Percentiles rank a stretch among this genome's conserved stretches.
These are phyloP conservation scores for Discostella pseudostelligera DNA, from an alignment of 108 stramenopile genomes.

Conservation along the genomic window DNA sequence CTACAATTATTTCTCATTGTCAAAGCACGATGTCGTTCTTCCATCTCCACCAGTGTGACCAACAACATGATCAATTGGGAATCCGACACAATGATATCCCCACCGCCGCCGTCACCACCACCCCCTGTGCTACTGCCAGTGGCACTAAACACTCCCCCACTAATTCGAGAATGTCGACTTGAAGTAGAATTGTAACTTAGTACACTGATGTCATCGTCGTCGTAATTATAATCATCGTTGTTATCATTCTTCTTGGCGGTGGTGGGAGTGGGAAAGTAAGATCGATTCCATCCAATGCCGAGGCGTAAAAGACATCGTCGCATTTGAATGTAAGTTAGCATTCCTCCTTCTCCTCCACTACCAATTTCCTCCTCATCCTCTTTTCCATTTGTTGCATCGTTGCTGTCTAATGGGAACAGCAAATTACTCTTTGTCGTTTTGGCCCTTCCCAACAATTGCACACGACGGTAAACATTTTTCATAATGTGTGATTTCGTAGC, in stretches of 20 bases:
- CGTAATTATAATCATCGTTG: not conserved
- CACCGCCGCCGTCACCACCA: not conserved
- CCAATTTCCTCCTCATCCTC: slow-evolving; percentile 5
- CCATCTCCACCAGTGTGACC: slow-evolving; percentile 24
- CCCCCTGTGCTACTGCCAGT: not conserved
- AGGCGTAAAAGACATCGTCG: slow-evolving; percentile 28
- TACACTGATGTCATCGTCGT: slow-evolving; percentile 24
- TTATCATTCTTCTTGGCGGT: not conserved
- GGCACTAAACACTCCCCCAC: not conserved
- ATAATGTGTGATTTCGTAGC: slow-evolving; percentile 49
- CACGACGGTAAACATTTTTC: slow-evolving; percentile 36
- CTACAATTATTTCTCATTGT: no score
- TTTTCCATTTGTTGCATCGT: not conserved
- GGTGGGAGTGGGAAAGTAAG: not conserved
- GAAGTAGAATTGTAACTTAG: not conserved
- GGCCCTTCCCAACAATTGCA: slow-evolving; percentile 33
- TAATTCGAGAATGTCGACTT: no score
- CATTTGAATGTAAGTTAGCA: slow-evolving; percentile 49
- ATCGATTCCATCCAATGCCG: slow-evolving; percentile 22
- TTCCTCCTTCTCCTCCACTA: slow-evolving; percentile 9
- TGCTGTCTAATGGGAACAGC: not conserved
- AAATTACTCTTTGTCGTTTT: slow-evolving; percentile 13
- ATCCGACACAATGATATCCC: slow-evolving; percentile 28
- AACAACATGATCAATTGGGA: slow-evolving; percentile 31
- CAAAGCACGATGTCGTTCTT: slow-evolving; percentile 15